phyloP scores from a whole-genome alignment of 2,329 filamentous ascomycete genomes.

The Fusarium sacchari region DNA sequence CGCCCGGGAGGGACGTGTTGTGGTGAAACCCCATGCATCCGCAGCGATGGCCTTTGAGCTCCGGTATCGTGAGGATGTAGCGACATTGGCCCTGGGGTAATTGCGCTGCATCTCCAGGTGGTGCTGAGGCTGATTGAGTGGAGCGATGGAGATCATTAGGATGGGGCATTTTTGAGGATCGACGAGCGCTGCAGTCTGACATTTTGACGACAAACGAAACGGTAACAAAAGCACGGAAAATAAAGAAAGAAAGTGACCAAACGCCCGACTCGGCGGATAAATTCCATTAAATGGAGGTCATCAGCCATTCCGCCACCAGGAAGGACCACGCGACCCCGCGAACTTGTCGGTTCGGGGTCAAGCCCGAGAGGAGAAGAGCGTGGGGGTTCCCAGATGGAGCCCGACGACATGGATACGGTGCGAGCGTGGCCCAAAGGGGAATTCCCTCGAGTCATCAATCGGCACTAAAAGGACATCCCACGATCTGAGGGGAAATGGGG shows the following conservation, averaged over 20 bases:
- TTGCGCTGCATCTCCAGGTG: constrained; percentile 1
- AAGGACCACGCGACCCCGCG: constrained; percentile 12
- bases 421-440: background rate
- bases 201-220: background rate
- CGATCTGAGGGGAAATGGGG: constrained; percentile 16
- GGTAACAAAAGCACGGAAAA: background rate
- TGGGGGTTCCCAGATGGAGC: constrained; percentile 14
- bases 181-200: background rate
- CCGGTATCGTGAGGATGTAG: constrained; percentile 20
- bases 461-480: constrained; percentile 1
- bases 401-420: background rate
- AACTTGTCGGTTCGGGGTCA: background rate
- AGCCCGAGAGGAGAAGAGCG: constrained; percentile 3
- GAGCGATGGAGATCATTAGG: background rate
- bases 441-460: constrained; percentile 15
- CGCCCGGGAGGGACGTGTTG: constrained; percentile 5
- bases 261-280: background rate
- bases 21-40: constrained; percentile 26
- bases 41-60: constrained; percentile 16
- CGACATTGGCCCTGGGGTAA: constrained; percentile 20
- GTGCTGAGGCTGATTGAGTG: constrained; percentile 21
- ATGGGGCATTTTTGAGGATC: background rate
- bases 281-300: background rate
- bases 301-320: background rate
- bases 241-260: too few species aligned